phyloP scores from a whole-genome alignment of 75 land plant genomes.

The Pinus albicaulis region DNA sequence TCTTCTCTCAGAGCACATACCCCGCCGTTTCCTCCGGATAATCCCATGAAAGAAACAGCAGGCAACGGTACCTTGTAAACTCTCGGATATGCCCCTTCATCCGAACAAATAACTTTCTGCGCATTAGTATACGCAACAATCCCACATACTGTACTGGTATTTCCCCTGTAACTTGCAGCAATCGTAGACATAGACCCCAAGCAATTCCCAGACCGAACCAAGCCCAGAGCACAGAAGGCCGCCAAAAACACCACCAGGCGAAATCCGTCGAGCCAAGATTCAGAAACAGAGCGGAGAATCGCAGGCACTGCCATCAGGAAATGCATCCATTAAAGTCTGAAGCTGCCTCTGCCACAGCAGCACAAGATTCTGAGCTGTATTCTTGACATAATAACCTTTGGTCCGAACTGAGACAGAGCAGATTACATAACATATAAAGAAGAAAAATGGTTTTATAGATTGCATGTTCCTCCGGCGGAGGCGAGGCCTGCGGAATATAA shows the following conservation, averaged over 20 bases:
- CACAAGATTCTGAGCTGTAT: not conserved
- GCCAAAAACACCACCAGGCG: not conserved
- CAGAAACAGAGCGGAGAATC: not conserved
- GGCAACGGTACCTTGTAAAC: not conserved
- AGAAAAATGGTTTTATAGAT: too few relatives aligned
- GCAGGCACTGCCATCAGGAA: not conserved
- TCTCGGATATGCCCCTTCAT: too few relatives aligned
- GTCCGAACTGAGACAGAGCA: too few relatives aligned
- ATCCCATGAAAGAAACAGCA: slow-evolving; percentile 9
- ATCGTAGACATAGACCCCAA: not conserved
- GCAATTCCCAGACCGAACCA: not conserved
- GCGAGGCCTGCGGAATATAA: not conserved
- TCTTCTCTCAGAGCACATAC: slow-evolving; percentile 16
- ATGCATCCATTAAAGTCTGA: not conserved
- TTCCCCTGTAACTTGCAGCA: not conserved
- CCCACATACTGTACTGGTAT: not conserved
- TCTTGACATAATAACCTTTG: too few relatives aligned
- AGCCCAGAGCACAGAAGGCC: not conserved
- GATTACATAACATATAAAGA: too few relatives aligned
- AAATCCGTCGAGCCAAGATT: not conserved
- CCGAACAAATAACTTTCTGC: not conserved
- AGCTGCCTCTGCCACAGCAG: not conserved
- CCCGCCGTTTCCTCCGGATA: slow-evolving; percentile 38
- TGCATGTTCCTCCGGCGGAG: not conserved
- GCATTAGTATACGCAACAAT: not conserved